Evolutionary conservation across 805 yeast species (phyloP).

Genomic region (Saccharomycopsis vini): DNA sequence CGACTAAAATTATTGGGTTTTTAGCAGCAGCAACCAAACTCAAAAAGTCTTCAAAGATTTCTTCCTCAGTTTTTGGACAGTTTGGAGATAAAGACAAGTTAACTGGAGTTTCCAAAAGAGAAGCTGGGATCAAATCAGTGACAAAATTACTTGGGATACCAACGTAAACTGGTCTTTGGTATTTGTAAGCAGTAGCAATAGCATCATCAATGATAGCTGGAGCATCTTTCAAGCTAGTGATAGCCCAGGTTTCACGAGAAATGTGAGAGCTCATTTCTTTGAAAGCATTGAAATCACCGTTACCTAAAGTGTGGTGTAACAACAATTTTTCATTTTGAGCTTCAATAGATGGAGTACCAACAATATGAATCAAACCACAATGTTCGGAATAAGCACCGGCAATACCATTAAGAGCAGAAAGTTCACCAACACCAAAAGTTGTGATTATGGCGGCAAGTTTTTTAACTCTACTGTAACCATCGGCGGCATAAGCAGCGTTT

Average conservation of each 20-base stretch:
- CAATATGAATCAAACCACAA: slow-evolving; percentile 74
- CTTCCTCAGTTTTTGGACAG: slow-evolving; percentile 26
- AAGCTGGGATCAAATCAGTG: slow-evolving; percentile 30
- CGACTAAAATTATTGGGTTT: slow-evolving; percentile 66
- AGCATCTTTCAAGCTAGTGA: slow-evolving; percentile 38
- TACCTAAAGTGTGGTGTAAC: slow-evolving; percentile 62
- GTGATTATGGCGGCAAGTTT: slow-evolving; percentile 58
- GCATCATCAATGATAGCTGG: slow-evolving; percentile 60
- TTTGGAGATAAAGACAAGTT: slow-evolving; percentile 21
- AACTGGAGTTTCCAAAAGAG: slow-evolving; percentile 30
- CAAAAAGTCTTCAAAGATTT: slow-evolving; percentile 40
- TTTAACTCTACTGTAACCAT: slow-evolving; percentile 69
- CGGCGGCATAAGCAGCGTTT: slow-evolving; percentile 85
- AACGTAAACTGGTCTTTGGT: slow-evolving; percentile 73
- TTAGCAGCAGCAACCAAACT: slow-evolving; percentile 30
- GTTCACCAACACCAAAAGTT: slow-evolving; percentile 87
- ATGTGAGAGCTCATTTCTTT: slow-evolving; percentile 29
- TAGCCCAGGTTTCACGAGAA: slow-evolving; percentile 16
- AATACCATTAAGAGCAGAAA: slow-evolving; percentile 75
- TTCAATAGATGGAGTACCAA: slow-evolving; percentile 58
- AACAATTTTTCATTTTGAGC: slow-evolving; percentile 25
- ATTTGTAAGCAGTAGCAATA: slow-evolving; percentile 41
- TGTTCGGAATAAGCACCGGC: slow-evolving; percentile 78
- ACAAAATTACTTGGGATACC: slow-evolving; percentile 68
- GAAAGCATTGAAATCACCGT: slow-evolving; percentile 42